Evolutionary conservation across 2,329 filamentous ascomycete genomes (phyloP), one percentile per base, ranked within the genome.

Genomic region (Bipolaris oryzae): DNA sequence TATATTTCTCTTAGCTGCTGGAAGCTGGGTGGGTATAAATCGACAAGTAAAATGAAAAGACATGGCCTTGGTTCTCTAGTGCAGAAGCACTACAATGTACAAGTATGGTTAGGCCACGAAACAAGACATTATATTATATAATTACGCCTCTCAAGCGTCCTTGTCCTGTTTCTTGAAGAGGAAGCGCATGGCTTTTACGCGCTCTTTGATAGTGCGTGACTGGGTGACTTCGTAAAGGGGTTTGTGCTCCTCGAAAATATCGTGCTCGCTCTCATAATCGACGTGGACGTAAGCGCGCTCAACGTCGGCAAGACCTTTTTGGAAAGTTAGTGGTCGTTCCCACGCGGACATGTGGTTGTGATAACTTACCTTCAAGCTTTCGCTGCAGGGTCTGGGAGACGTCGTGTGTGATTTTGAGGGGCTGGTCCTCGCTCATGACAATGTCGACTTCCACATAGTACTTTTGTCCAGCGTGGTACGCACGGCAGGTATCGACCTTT

Each of bases 381-480:
- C 85, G 79, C 72, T 87, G 85, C 48, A 87, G 70, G 9, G 80
- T 79, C 69, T 87, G 85, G 20, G 82, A 82, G 23, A 87, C 82
- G 60, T 87, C 85, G 62, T 87, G 85, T 2, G 84, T 84, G 49
- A 86, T 76, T 57, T 80, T 82, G 23, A 87, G 75, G 6, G 82
- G 83, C 2, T 81, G 77, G 3, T 79, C 75, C 58, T 82, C 82
- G 64, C 85, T 81, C 78, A 87, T 85, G 48, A 87, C 80, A 49
- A 87, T 80, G 63, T 87, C 85, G 4, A 87, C 81, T 63, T 87
- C 85, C 16, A 87, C 85, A 61, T 86, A 87, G 63, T 86, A 85
- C 37, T 82, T 80, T 60, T 87, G 83, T 0, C 85, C 85, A 0
- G 84, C 84, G 64, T 87, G 84, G 67, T 87, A 87, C 4, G 85